Evolutionary conservation across 495 filamentous ascomycete genomes (phyloP), one percentile per base, ranked within the genome.

Genomic region (Penicillium pancosmium): DNA sequence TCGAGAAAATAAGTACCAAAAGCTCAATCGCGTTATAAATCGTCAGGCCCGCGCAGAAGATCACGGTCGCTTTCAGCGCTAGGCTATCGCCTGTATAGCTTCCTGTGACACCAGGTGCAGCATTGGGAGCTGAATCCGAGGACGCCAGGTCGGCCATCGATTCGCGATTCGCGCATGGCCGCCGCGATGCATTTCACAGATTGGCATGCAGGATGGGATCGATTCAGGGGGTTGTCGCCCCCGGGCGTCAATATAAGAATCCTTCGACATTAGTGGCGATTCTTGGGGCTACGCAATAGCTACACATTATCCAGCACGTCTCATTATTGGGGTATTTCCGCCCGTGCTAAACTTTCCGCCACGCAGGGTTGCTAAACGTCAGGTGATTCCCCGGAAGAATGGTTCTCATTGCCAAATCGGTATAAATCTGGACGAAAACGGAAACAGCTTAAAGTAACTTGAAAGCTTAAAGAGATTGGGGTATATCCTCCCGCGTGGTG

Each of bases 11-110:
- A 15, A 55, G 41, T 13, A 55, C 35, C 18, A 46, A 13, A 6
- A 55, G 19, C 44, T 55, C 53, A 25, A 55, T 16, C 4, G 25
- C 41, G 11, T 55, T 55, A 40, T 46, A 55, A 2, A 55, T 48
- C 11, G 46, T 15, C n/a, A 48, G 10, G 10, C 46, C 46, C 3
- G 46, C 46, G 21, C 46, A 48, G 15, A 48, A 12, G 1, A 48
- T 27, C 2, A 48, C 46, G 19, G 46, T 48, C 10, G 46, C 46
- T 27, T 27, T 48, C 3, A 48, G 21, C 9, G 46, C 21, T 4
- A 48, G 12, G 15, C 23, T 48, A 15, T 48, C 6, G 12, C 23
- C 46, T 0, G 10, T 48, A 27, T 25, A 48, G 46, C 46, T 27
- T 27, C 23, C 46, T 23, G 46, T 48, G 10, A 48, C 46, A 3